These are phyloP conservation scores for Fagopyrum esculentum DNA, from an alignment of 148 eudicot genomes.

Conservation along the genomic window DNA sequence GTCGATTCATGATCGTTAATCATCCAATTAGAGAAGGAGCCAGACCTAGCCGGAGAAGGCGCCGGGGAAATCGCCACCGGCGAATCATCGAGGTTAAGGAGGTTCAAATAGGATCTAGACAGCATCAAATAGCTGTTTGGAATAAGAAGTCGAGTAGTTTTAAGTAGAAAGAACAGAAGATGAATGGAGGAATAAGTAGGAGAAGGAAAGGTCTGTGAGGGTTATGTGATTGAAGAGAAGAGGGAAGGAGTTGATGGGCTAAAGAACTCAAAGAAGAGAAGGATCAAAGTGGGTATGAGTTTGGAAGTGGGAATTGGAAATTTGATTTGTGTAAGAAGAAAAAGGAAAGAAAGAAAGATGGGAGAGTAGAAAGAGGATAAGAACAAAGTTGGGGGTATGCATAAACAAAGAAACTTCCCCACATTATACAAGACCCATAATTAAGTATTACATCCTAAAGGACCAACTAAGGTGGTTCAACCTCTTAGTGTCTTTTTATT, in stretches of 20 bases:
- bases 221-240: neutral
- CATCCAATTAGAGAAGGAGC: neutral
- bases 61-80: slow-evolving; percentile 1
- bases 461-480: neutral
- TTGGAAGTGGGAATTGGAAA: neutral
- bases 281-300: neutral
- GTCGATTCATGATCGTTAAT: slow-evolving; percentile 1
- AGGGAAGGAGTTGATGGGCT: neutral
- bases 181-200: too few relatives aligned
- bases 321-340: neutral
- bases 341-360: neutral
- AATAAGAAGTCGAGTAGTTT: neutral
- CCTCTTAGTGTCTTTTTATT: neutral
- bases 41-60: neutral
- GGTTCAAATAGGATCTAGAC: slow-evolving; percentile 15
- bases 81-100: slow-evolving; percentile 13
- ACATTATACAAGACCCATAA: neutral
- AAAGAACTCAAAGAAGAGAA: neutral
- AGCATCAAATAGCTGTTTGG: neutral
- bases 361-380: neutral
- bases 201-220: neutral
- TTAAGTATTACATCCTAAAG: neutral
- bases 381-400: neutral
- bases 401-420: neutral
- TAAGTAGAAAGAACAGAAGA: neutral